A percentile compares a stretch with the other conserved stretches of the same genome.
Conservation (phyloP, 2,329 filamentous ascomycete genomes). For the Penicillium paneum region DNA sequence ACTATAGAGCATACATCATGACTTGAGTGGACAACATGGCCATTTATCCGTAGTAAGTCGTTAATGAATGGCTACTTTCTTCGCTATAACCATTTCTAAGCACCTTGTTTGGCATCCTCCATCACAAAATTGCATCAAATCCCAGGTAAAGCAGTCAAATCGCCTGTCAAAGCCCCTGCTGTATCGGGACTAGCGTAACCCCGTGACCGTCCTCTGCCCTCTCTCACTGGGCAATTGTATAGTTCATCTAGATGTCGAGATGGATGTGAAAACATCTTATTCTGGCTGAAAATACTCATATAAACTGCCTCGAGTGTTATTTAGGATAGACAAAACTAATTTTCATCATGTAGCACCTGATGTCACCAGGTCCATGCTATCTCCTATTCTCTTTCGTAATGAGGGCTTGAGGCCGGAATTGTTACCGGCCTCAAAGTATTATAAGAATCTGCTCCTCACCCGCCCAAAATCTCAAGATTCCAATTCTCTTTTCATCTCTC, state of each 20-base stretch:
- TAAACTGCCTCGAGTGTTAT: neutral
- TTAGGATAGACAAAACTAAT: neutral
- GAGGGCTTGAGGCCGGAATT: slow-evolving; percentile 44
- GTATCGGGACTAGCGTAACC: slow-evolving; percentile 27
- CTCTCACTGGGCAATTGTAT: slow-evolving; percentile 27
- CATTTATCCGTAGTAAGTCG: neutral
- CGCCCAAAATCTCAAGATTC: slow-evolving; percentile 22
- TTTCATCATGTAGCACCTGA: slow-evolving; percentile 11
- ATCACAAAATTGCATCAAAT: neutral
- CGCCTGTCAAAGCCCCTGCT: neutral
- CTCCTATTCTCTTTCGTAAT: slow-evolving; percentile 38
- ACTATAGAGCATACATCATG: slow-evolving; percentile 22
- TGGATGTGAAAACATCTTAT: slow-evolving; percentile 9
- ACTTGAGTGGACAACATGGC: slow-evolving; percentile 8
- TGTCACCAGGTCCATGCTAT: slow-evolving; percentile 27
- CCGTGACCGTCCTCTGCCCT: slow-evolving; percentile 32
- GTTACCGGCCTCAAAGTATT: slow-evolving; percentile 46
- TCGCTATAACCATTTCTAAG: neutral
- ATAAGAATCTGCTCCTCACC: slow-evolving; percentile 41
- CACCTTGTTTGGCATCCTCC: neutral
- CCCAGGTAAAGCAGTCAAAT: neutral
- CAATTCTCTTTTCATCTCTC: slow-evolving; percentile 18
- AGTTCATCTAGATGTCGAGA: slow-evolving; percentile 20
- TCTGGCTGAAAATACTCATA: neutral
- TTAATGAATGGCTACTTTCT: neutral